These are phyloP conservation scores for Phytopythium boreale DNA, from an alignment of 352 stramenopile genomes.

Conservation along the genomic window DNA sequence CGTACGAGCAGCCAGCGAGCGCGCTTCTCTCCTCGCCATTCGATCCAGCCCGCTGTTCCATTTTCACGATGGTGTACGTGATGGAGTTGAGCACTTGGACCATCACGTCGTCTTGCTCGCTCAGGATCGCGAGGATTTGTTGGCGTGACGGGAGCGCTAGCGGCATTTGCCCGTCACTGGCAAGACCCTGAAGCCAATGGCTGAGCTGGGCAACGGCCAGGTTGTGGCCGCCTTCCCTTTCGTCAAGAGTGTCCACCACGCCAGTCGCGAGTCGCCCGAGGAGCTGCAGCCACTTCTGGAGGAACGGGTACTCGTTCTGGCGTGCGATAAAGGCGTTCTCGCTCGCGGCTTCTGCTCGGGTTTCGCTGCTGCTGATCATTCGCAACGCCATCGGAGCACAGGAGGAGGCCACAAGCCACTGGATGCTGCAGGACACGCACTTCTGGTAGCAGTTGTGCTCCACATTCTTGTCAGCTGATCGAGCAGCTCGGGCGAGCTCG, in stretches of 20 bases:
- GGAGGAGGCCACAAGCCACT: constrained; percentile 21
- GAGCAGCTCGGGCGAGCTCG: constrained; percentile 10
- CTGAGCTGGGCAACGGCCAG: neutral
- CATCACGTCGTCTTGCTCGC: constrained; percentile 71
- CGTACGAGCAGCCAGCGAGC: neutral
- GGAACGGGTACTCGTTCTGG: constrained; percentile 38
- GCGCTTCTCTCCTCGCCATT: neutral
- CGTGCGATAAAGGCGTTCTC: constrained; percentile 34
- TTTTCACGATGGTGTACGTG: constrained; percentile 17
- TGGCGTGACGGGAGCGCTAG: constrained; percentile 19
- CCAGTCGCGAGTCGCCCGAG: constrained; percentile 21
- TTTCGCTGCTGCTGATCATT: constrained; percentile 15
- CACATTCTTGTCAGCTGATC: constrained; percentile 3
- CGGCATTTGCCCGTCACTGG: neutral
- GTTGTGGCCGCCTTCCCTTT: neutral
- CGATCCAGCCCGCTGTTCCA: neutral
- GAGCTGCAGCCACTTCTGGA: constrained; percentile 59
- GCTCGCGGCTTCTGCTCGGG: constrained; percentile 12
- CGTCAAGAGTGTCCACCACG: constrained; percentile 13
- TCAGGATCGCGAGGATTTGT: constrained; percentile 45
- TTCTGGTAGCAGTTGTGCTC: constrained; percentile 6
- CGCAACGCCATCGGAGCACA: constrained; percentile 24
- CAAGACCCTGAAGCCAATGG: neutral
- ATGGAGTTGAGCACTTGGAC: constrained; percentile 55
- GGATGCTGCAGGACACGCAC: constrained; percentile 23